These are phyloP conservation scores for Pterocarpus macrocarpus DNA, from an alignment of 306 rosid genomes.

Conservation along the genomic window DNA sequence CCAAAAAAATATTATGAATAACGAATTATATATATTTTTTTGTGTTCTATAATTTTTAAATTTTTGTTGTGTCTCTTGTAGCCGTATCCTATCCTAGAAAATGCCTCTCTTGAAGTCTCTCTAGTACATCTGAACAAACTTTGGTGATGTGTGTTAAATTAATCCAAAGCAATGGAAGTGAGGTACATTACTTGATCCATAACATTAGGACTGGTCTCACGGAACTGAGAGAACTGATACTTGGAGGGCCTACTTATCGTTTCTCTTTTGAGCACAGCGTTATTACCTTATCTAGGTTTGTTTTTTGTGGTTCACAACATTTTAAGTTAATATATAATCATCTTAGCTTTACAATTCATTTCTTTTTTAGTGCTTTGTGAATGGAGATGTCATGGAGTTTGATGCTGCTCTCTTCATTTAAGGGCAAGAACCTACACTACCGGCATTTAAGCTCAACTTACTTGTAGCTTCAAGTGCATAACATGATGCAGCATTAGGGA, in stretches of 20 bases:
- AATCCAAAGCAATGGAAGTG: too few relatives aligned
- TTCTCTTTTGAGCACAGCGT: neutral
- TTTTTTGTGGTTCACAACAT: neutral
- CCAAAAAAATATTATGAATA: too few relatives aligned
- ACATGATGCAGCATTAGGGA: conserved; percentile 2
- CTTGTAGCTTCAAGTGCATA: neutral
- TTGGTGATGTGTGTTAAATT: too few relatives aligned
- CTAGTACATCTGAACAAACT: too few relatives aligned
- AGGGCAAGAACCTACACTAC: too few relatives aligned
- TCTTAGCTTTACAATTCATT: neutral
- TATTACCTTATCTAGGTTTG: neutral
- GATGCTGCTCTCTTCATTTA: neutral
- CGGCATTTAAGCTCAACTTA: neutral
- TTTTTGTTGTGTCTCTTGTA: too few relatives aligned
- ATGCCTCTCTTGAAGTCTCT: too few relatives aligned
- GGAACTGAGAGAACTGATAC: neutral
- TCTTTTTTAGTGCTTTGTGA: neutral
- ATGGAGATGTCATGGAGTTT: neutral
- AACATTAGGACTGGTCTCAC: neutral
- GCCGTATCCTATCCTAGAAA: too few relatives aligned
- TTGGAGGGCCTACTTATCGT: neutral
- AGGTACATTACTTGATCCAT: neutral
- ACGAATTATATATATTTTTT: too few relatives aligned
- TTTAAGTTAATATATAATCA: neutral
- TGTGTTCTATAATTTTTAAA: too few relatives aligned